Percentiles rank a stretch among this genome's conserved stretches.
phyloP scores from a whole-genome alignment of 2,329 filamentous ascomycete genomes.

The Botrytis squamosa region DNA sequence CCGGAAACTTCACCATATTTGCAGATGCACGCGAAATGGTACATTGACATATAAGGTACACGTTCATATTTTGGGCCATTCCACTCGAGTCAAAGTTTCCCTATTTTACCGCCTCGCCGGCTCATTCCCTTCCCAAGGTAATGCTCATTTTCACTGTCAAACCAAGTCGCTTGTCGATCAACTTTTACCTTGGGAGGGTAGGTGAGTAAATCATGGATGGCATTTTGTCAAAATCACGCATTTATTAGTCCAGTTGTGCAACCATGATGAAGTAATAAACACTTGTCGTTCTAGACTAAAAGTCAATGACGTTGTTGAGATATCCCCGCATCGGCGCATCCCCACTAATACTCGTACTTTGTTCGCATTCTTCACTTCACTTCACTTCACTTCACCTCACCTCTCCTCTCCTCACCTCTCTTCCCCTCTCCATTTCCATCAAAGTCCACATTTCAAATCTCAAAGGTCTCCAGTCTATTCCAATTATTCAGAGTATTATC shows the following conservation, averaged over 20 bases:
- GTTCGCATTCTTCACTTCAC: neutral
- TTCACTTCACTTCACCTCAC: neutral
- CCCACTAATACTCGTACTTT: neutral
- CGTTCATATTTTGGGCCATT: neutral
- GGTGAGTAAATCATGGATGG: neutral
- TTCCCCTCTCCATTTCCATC: neutral
- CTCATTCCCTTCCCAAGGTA: neutral
- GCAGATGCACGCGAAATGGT: neutral
- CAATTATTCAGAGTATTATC: neutral
- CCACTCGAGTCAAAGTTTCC: neutral
- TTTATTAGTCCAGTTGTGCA: too few species aligned
- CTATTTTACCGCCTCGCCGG: neutral
- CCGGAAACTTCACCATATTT: neutral
- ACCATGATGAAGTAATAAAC: neutral
- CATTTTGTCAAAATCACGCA: neutral
- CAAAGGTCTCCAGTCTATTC: neutral
- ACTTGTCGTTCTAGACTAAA: neutral
- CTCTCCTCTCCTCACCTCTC: neutral
- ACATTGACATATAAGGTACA: neutral
- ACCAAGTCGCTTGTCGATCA: too few species aligned
- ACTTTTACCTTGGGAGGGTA: too few species aligned
- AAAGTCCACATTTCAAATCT: neutral
- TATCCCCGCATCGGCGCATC: neutral
- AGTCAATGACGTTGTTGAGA: constrained; percentile 1
- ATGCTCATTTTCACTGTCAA: neutral